Base-by-base conservation (phyloP, 2,329 filamentous ascomycete genomes). In the Aspergillus nomiae region DNA sequence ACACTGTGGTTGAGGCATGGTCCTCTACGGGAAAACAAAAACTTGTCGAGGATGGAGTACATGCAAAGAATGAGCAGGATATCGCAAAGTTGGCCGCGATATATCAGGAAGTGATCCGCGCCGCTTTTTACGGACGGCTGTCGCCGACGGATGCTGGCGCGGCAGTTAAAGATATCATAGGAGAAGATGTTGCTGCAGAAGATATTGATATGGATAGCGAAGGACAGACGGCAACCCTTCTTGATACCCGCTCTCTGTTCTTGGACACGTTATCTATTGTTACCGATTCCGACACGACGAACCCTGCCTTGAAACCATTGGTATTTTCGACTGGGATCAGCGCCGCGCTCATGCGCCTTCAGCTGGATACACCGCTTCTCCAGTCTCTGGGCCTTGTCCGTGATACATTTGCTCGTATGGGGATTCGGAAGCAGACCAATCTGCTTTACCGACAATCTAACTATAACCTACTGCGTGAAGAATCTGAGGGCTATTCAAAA, bases 401-500 rank as follows among this genome's bases (percentile, higher is more conserved):
- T 56, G 88, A 90, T n/a, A 94, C 90, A 7, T 99, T 98, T 76
- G 84, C 86, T 62, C 90, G 90, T 68, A 88, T 95, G 74, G 90
- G 90, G 19, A 93, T 97, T 67, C 89, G 94, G 60, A 93, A 96
- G 73, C 91, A 94, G 56, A 99, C 95, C 9, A 96, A 97, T 71
- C 84, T 95, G 5, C 85, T 99, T 0, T 99, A 99, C 77, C 90
- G 94, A 64, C 95, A 98, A 78, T 92, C 94, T 16, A 98, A 97
- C 77, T 98, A 97, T 82, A 99, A 99, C 72, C 82, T 99, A 9
- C 83, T 99, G 24, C 89, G 95, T 51, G 95, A 99, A 80, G 95
- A 99, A 78, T 92, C 92, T 0, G 95, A 99, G 79, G 95, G 96
- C 46, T 99, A 97, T 75, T 94, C 95, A 0, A 99, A 99, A 77